Conservation (phyloP, 1,284 basidiomycete species). For the Caloboletus firmus region DNA sequence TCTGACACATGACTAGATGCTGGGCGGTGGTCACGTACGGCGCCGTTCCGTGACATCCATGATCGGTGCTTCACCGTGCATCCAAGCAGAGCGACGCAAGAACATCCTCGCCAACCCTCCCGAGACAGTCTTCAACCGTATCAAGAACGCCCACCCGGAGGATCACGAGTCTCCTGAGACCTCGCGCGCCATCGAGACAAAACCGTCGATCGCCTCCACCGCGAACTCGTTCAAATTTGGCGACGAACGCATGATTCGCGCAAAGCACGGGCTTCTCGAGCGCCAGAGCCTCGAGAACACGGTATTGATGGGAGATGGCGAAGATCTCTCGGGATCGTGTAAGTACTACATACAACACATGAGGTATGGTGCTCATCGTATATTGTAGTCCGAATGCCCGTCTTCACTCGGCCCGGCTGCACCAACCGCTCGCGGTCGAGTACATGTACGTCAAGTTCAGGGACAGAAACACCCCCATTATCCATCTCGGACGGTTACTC, state of each 20-base stretch:
- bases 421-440: slow-evolving; percentile 62
- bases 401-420: slow-evolving; percentile 59
- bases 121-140: slow-evolving; percentile 30
- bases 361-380: slow-evolving; percentile 4
- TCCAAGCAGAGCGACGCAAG: slow-evolving; percentile 62
- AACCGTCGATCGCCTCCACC: slow-evolving; percentile 63
- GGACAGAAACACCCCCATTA: slow-evolving; percentile 68
- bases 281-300: slow-evolving; percentile 69
- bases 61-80: slow-evolving; percentile 71
- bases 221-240: slow-evolving; percentile 58
- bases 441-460: slow-evolving; percentile 58
- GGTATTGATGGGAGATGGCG: slow-evolving; percentile 59
- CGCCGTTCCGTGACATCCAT: slow-evolving; percentile 63
- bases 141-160: slow-evolving; percentile 26
- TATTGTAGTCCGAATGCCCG: slow-evolving; percentile 44
- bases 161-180: slow-evolving; percentile 40
- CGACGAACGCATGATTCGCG: slow-evolving; percentile 63
- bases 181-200: slow-evolving; percentile 47
- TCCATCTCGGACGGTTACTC: slow-evolving; percentile 63
- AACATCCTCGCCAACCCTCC: slow-evolving; percentile 41
- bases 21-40: slow-evolving; percentile 71
- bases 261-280: slow-evolving; percentile 58
- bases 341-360: slow-evolving; percentile 28
- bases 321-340: slow-evolving; percentile 59
- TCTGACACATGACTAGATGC: slow-evolving; percentile 53